Percentiles rank a stretch among this genome's conserved stretches.
These are phyloP conservation scores for Daldinia concentrica DNA, from an alignment of 495 filamentous ascomycete species.

Conservation along the genomic window DNA sequence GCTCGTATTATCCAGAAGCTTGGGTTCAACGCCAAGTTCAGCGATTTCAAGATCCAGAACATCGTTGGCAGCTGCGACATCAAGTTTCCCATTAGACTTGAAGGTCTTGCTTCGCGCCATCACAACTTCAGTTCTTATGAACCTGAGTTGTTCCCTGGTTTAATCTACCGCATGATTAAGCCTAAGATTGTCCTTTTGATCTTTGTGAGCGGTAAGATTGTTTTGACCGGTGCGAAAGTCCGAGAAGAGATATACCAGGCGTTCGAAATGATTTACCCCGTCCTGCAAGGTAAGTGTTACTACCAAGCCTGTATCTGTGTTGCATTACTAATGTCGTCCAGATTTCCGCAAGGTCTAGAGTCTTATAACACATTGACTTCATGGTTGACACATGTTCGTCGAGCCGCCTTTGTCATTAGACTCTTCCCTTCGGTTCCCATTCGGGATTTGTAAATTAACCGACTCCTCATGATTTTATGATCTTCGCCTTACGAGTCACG, in stretches of 20 bases:
- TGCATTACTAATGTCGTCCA: slow-evolving; percentile 29
- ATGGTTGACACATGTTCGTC: not conserved
- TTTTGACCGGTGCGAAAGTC: slow-evolving; percentile 96
- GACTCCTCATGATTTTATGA: slow-evolving; percentile 62
- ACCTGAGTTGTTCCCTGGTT: slow-evolving; percentile 97
- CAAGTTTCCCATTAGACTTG: slow-evolving; percentile 98
- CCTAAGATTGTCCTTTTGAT: slow-evolving; percentile 99
- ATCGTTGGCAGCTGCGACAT: slow-evolving; percentile 99
- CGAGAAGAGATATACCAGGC: slow-evolving; percentile 99
- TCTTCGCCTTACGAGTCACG: slow-evolving; percentile 35
- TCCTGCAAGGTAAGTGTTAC: slow-evolving; percentile 80
- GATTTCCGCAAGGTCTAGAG: slow-evolving; percentile 62
- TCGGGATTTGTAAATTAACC: slow-evolving; percentile 62
- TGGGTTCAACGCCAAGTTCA: slow-evolving; percentile 99
- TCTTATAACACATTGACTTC: not conserved
- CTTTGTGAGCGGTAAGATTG: slow-evolving; percentile 98
- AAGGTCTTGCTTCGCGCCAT: slow-evolving; percentile 93
- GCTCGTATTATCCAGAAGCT: slow-evolving; percentile 99
- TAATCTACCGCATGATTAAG: slow-evolving; percentile 99
- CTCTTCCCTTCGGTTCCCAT: slow-evolving; percentile 53
- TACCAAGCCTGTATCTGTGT: not conserved
- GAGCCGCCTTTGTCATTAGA: slow-evolving; percentile 27
- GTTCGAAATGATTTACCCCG: slow-evolving; percentile 99
- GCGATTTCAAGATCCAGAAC: slow-evolving; percentile 99
- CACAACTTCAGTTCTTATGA: slow-evolving; percentile 99